Evolutionary conservation across 2,329 filamentous ascomycete genomes (phyloP).

Genomic region (Ilyonectria sp.): DNA sequence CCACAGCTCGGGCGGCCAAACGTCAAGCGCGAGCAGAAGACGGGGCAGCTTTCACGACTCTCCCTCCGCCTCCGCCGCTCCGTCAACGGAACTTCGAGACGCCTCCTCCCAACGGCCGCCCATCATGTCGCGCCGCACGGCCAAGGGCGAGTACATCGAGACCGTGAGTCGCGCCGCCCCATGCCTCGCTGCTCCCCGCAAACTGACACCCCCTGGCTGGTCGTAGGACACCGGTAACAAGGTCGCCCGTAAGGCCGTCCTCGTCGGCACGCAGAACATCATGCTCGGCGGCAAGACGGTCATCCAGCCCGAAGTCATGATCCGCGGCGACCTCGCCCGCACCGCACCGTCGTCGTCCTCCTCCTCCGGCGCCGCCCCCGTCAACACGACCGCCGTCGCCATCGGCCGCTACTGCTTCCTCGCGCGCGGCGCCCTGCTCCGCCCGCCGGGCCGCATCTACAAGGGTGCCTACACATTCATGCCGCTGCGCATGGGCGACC

Average conservation of each 20-base stretch:
- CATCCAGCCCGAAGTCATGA: slow-evolving; percentile 94
- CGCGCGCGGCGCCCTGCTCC: slow-evolving; percentile 81
- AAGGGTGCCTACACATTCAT: slow-evolving; percentile 86
- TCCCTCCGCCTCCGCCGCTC: slow-evolving; percentile 12
- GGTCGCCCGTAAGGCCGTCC: slow-evolving; percentile 90
- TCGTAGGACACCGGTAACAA: slow-evolving; percentile 96
- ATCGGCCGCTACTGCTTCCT: slow-evolving; percentile 95
- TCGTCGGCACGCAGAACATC: slow-evolving; percentile 97
- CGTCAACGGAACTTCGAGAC: slow-evolving; percentile 5
- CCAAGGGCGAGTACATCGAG: slow-evolving; percentile 96
- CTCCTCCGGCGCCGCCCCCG: slow-evolving; percentile 57
- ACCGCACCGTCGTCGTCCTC: slow-evolving; percentile 62
- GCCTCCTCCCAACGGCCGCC: slow-evolving; percentile 22
- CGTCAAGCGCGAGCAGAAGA: not conserved
- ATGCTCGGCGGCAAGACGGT: slow-evolving; percentile 97
- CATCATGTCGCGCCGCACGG: slow-evolving; percentile 81
- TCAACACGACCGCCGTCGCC: slow-evolving; percentile 79
- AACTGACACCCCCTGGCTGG: slow-evolving; percentile 25
- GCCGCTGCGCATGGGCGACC: slow-evolving; percentile 92
- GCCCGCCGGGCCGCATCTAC: slow-evolving; percentile 86
- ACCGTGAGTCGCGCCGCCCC: slow-evolving; percentile 72
- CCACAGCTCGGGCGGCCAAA: not conserved
- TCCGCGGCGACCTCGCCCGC: slow-evolving; percentile 88
- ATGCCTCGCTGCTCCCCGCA: not conserved
- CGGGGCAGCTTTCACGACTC: not conserved